A percentile compares a stretch with the other conserved stretches of the same genome.
Conservation (phyloP, 163 green algal genomes). For the Prototheca cutis region DNA sequence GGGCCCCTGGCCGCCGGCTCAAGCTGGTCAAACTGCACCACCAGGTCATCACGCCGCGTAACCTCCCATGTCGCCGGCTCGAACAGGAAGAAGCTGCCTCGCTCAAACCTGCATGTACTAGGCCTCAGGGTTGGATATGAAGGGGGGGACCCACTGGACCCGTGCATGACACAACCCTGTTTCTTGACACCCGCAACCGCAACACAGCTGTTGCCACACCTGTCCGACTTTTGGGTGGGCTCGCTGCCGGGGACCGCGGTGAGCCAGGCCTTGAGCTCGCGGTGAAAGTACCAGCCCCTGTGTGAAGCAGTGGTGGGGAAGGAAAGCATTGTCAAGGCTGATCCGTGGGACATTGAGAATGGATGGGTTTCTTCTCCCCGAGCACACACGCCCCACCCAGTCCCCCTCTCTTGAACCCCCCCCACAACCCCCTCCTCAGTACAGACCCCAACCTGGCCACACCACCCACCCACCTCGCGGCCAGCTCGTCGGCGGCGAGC, state of each 20-base stretch:
- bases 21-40: constrained; percentile 58
- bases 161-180: too few species aligned
- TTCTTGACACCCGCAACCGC: too few species aligned
- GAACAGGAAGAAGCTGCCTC: constrained; percentile 86
- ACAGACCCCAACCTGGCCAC: background rate
- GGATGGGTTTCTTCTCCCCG: too few species aligned
- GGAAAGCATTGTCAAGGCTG: too few species aligned
- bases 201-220: constrained; percentile 3
- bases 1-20: constrained; percentile 54
- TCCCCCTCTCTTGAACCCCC: too few species aligned
- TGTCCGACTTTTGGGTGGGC: constrained; percentile 60
- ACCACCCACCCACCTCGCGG: constrained; percentile 20
- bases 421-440: too few species aligned
- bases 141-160: too few species aligned
- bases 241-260: constrained; percentile 65
- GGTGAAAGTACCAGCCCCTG: constrained; percentile 80
- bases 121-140: too few species aligned
- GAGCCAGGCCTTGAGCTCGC: constrained; percentile 78
- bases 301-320: background rate
- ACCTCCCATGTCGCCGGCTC: constrained; percentile 80
- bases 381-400: too few species aligned
- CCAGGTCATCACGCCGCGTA: constrained; percentile 62
- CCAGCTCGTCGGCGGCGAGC: constrained; percentile 84
- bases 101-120: constrained; percentile 68
- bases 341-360: too few species aligned